phyloP scores from a whole-genome alignment of 129 eudicot species.

The Smallanthus sonchifolius region DNA sequence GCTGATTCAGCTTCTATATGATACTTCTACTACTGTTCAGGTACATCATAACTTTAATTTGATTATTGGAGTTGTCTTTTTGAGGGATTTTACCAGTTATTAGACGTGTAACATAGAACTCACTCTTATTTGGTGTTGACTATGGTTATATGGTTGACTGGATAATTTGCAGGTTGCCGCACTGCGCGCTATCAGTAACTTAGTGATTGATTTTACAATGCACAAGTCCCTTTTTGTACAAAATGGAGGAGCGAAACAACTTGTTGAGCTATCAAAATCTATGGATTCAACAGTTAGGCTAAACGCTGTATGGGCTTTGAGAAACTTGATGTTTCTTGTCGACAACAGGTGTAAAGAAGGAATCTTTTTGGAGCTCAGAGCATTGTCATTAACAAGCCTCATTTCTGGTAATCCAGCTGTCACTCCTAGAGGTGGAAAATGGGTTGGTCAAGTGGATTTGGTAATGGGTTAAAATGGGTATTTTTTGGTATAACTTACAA shows the following conservation, averaged over 20 bases:
- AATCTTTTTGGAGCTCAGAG: constrained; percentile 61
- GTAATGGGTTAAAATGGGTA: background rate
- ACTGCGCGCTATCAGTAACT: constrained; percentile 69
- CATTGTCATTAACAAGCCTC: constrained; percentile 65
- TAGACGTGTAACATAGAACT: background rate
- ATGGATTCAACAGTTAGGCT: constrained; percentile 78
- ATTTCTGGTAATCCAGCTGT: constrained; percentile 51
- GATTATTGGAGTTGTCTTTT: background rate
- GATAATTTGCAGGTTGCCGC: constrained; percentile 74
- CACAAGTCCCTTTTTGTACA: constrained; percentile 61
- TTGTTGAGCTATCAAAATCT: constrained; percentile 86
- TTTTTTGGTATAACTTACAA: background rate
- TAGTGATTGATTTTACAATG: constrained; percentile 64
- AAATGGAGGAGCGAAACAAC: constrained; percentile 77
- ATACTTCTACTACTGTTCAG: constrained; percentile 67
- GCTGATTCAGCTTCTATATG: constrained; percentile 67
- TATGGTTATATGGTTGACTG: background rate
- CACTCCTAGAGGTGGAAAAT: background rate
- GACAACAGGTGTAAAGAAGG: constrained; percentile 69
- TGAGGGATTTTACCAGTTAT: background rate
- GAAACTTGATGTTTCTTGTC: constrained; percentile 79
- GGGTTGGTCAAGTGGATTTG: background rate
- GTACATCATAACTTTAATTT: constrained; percentile 26
- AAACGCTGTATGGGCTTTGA: constrained; percentile 84
- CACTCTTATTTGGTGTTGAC: background rate